These are phyloP conservation scores for Eutypella sp. DNA, from an alignment of 2,329 filamentous ascomycete species.

Conservation along the genomic window DNA sequence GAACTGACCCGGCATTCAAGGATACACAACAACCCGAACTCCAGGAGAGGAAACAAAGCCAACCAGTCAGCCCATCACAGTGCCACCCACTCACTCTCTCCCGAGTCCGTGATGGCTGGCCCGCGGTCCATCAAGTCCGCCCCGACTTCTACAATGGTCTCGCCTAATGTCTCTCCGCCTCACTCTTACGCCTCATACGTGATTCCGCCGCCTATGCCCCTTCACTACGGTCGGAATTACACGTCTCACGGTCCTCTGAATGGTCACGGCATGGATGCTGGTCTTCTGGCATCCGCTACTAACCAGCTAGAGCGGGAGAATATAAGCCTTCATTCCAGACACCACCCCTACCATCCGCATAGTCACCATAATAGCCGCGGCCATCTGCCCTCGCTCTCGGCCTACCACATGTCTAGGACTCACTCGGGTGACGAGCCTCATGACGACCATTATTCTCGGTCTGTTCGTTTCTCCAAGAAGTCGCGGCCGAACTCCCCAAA, in stretches of 20 bases:
- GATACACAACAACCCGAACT: slow-evolving; percentile 99
- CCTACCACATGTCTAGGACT: slow-evolving; percentile 91
- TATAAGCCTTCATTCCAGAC: slow-evolving; percentile 41
- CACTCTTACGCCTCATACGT: slow-evolving; percentile 77
- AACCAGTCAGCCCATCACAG: slow-evolving; percentile 40
- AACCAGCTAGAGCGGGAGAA: slow-evolving; percentile 59
- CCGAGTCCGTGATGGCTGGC: slow-evolving; percentile 63
- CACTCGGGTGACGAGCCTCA: slow-evolving; percentile 74
- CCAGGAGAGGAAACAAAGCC: slow-evolving; percentile 84
- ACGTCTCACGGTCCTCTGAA: slow-evolving; percentile 35
- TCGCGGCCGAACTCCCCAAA: slow-evolving; percentile 91
- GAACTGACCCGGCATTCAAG: slow-evolving; percentile 94
- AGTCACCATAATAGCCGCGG: slow-evolving; percentile 46
- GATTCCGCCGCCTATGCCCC: slow-evolving; percentile 37
- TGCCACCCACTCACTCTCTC: slow-evolving; percentile 41
- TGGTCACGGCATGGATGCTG: slow-evolving; percentile 45
- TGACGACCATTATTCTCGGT: slow-evolving; percentile 70
- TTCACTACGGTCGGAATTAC: slow-evolving; percentile 43
- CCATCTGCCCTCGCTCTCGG: slow-evolving; percentile 70
- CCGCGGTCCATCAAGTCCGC: slow-evolving; percentile 84
- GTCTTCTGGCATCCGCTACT: slow-evolving; percentile 56
- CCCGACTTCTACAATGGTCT: slow-evolving; percentile 77
- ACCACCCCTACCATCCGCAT: slow-evolving; percentile 51
- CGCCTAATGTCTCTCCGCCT: slow-evolving; percentile 94
- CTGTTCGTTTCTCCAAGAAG: slow-evolving; percentile 71